These are phyloP conservation scores for Pyrenophora teres DNA, from an alignment of 2,329 filamentous ascomycete species.

Conservation along the genomic window DNA sequence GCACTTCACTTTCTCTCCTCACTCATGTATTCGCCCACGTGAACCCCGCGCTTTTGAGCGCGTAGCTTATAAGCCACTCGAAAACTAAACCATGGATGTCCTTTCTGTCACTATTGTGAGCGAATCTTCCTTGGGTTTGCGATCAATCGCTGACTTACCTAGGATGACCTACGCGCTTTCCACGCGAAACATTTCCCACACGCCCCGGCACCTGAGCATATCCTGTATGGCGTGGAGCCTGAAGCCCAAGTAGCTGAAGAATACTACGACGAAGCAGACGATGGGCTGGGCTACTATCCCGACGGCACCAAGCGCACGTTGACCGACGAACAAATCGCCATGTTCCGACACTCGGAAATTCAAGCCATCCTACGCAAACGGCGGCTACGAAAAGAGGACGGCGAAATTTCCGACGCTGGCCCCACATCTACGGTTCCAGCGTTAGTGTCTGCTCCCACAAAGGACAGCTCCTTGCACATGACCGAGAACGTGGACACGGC, in stretches of 20 bases:
- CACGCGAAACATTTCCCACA: slow-evolving; percentile 52
- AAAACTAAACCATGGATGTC: slow-evolving; percentile 25
- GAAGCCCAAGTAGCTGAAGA: slow-evolving; percentile 35
- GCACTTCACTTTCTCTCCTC: slow-evolving; percentile 8
- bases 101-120: slow-evolving; percentile 42
- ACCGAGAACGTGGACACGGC: slow-evolving; percentile 15
- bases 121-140: not conserved
- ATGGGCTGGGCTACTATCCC: slow-evolving; percentile 78
- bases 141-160: slow-evolving; percentile 18
- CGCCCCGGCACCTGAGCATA: slow-evolving; percentile 40
- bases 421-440: not conserved
- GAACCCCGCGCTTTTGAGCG: slow-evolving; percentile 23
- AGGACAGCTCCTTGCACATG: slow-evolving; percentile 1
- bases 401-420: slow-evolving; percentile 19
- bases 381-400: slow-evolving; percentile 28
- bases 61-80: not conserved
- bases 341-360: slow-evolving; percentile 88
- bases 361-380: slow-evolving; percentile 63
- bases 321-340: slow-evolving; percentile 87
- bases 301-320: slow-evolving; percentile 88
- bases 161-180: slow-evolving; percentile 53
- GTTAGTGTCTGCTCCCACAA: not conserved
- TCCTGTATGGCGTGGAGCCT: slow-evolving; percentile 36
- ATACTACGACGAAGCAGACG: slow-evolving; percentile 57
- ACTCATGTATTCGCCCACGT: slow-evolving; percentile 21